Evolutionary conservation across 2,329 filamentous ascomycete genomes (phyloP), one percentile per base, ranked within the genome.

Genomic region (Aspergillus neoniger): DNA sequence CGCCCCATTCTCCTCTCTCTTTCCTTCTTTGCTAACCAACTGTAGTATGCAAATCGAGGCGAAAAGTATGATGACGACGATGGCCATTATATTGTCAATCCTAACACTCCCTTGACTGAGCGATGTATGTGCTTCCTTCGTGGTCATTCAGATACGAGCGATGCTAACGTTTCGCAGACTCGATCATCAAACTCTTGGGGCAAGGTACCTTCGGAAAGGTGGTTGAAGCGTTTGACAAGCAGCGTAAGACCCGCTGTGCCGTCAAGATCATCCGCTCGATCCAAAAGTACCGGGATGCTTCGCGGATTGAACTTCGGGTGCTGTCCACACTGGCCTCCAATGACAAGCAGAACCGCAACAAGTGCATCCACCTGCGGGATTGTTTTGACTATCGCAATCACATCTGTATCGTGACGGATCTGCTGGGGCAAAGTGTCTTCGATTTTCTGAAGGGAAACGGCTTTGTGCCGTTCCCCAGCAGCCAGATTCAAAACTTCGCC

Each of bases 171-270:
- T 25, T 30, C 30, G 32, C 67, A 96, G 93, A 98, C 77, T 88
- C 91, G 79, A 94, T 99, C 69, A 83, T 90, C 63, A 92, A 92
- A 69, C 84, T 98, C 28, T 88, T 99, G 12, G 95, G 95, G 21
- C 95, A 99, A 79, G 95, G 95, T 65, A 99, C 95, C 0, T 99
- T 99, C 74, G 95, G 95, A 72, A 99, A 99, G 77, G 95, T 99
- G 15, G 95, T 99, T 17, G 90, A 97, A 76, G 95, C 95, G 55
- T 88, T 86, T 68, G 95, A 99, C 74, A 86, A 86, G 62, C 85
- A 86, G 69, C 88, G 88, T 64, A 89, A 89, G 62, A 85, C 84
- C 67, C 91, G 93, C 74, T 96, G 96, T 67, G 95, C 95, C 36
- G 92, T 99, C 77, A 99, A 99, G 77, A 96, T 99, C 76, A 98